phyloP scores from a whole-genome alignment of 345 rosid genomes.

The Reutealis trisperma region DNA sequence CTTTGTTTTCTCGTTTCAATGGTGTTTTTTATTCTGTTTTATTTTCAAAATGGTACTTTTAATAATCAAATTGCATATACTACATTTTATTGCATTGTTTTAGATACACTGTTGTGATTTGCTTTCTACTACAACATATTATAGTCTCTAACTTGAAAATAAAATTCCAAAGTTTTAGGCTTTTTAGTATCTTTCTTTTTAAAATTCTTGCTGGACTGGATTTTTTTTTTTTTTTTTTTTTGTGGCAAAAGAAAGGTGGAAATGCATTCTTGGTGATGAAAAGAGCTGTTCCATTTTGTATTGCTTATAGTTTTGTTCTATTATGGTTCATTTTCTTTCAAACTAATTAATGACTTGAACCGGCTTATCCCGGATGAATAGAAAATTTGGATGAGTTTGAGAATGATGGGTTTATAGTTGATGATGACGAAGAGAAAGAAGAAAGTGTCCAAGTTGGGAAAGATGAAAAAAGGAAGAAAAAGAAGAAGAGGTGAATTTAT shows the following conservation, averaged over 20 bases:
- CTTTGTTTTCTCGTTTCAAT: not conserved
- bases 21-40: not conserved
- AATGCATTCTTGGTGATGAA: not conserved
- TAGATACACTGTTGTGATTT: not conserved
- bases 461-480: slow-evolving; percentile 8
- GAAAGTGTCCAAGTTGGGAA: not conserved
- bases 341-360: not conserved
- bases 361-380: not conserved
- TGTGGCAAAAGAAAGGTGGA: not conserved
- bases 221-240: not conserved
- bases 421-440: slow-evolving; percentile 8
- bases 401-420: slow-evolving; percentile 14
- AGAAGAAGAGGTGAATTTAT: slow-evolving; percentile 6
- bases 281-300: not conserved
- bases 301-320: not conserved
- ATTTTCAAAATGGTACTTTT: not conserved
- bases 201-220: not conserved
- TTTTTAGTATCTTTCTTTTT: too few species aligned
- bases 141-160: not conserved
- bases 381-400: slow-evolving; percentile 17
- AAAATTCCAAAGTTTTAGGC: too few species aligned
- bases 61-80: not conserved
- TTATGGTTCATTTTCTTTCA: not conserved
- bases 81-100: not conserved
- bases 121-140: not conserved